Percentiles rank a stretch among this genome's conserved stretches.
Conservation (phyloP, 495 filamentous ascomycete genomes). For the Trichoderma orchidacearum region DNA sequence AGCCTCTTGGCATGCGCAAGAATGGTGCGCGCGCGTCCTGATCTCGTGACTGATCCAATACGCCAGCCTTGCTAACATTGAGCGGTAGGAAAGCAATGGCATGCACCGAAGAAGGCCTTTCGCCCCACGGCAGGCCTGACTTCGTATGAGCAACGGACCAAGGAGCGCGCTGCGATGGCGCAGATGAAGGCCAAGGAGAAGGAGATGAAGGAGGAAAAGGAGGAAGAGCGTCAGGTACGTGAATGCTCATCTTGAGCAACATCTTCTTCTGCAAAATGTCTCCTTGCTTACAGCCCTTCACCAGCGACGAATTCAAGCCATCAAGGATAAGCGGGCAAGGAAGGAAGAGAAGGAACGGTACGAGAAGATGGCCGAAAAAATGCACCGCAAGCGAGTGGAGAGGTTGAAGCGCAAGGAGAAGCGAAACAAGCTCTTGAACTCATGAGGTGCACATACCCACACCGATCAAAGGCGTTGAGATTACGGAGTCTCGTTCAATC, state of each 20-base stretch:
- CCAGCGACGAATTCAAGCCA: slow-evolving; percentile 60
- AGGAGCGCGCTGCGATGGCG: slow-evolving; percentile 46
- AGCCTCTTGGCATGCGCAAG: slow-evolving; percentile 43
- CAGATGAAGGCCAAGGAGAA: slow-evolving; percentile 79
- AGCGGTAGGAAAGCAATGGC: slow-evolving; percentile 86
- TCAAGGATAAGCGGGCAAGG: slow-evolving; percentile 68
- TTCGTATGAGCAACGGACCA: slow-evolving; percentile 62
- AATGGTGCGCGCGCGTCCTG: slow-evolving; percentile 38
- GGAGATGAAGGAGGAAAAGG: slow-evolving; percentile 93
- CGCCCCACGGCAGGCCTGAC: slow-evolving; percentile 64
- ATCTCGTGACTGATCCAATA: not conserved
- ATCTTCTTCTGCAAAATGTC: not conserved
- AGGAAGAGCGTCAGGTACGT: slow-evolving; percentile 67
- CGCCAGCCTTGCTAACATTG: slow-evolving; percentile 3
- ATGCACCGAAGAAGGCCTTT: slow-evolving; percentile 68
- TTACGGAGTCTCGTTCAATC: not conserved
- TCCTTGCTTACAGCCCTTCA: not conserved
- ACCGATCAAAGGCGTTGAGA: not conserved
- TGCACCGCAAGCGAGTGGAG: slow-evolving; percentile 92
- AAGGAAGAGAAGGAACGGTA: slow-evolving; percentile 92
- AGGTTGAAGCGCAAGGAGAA: slow-evolving; percentile 88
- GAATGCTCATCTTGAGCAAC: not conserved
- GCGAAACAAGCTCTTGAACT: slow-evolving; percentile 91
- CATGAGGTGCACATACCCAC: slow-evolving; percentile 33
- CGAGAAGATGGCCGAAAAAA: slow-evolving; percentile 91